These are phyloP conservation scores for Diplotaxis tenuifolia DNA, from an alignment of 345 rosid species.

Conservation along the genomic window DNA sequence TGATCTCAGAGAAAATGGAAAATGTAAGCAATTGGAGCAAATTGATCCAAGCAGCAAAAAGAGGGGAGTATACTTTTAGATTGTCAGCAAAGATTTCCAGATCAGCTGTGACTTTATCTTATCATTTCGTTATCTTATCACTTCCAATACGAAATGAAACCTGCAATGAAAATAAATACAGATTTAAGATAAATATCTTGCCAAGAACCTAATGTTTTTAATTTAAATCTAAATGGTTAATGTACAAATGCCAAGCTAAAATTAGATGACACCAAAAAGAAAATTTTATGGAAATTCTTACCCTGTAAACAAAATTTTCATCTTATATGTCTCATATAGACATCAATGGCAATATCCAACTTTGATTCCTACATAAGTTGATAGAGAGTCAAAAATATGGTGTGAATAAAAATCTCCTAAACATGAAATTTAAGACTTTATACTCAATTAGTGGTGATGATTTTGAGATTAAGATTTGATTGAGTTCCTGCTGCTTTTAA, in stretches of 20 bases:
- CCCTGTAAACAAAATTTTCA: constrained; percentile 87
- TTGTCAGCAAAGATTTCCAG: constrained; percentile 81
- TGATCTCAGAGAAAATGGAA: too few relatives aligned
- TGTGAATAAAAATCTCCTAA: neutral
- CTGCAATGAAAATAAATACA: constrained; percentile 34
- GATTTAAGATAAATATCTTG: neutral
- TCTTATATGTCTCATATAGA: constrained; percentile 91
- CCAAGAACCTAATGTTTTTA: neutral
- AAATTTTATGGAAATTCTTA: constrained; percentile 18
- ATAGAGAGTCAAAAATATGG: neutral
- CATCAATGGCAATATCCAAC: constrained; percentile 83
- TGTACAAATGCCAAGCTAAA: neutral
- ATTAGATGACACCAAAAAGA: too few relatives aligned
- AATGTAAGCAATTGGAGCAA: neutral
- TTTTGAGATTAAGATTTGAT: too few relatives aligned
- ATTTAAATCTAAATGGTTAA: neutral
- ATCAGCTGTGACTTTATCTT: constrained; percentile 72
- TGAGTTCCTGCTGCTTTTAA: too few relatives aligned
- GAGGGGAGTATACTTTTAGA: constrained; percentile 53
- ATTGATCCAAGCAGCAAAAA: constrained; percentile 1
- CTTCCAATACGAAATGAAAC: constrained; percentile 82
- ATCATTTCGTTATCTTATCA: too few relatives aligned
- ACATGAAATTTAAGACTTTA: neutral
- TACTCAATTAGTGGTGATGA: neutral
- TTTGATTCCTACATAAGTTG: constrained; percentile 63